These are phyloP conservation scores for Teunomyces atbi DNA, from an alignment of 805 yeast genomes.

Conservation along the genomic window DNA sequence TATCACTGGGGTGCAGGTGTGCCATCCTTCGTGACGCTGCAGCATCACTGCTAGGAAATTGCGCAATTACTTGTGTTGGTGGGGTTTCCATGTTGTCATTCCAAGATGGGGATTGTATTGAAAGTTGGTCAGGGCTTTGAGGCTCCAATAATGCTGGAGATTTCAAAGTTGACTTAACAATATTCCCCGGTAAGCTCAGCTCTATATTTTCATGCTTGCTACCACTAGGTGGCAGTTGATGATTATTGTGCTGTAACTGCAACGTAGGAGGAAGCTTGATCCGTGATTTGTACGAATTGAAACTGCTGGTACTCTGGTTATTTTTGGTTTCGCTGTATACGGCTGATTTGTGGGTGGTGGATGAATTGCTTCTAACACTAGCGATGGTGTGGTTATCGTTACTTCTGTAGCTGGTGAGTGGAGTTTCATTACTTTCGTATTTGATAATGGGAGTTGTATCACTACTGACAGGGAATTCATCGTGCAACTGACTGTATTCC, in stretches of 20 bases:
- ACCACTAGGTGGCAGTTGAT: background rate
- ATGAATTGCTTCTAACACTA: conserved; percentile 6
- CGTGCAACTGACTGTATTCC: background rate
- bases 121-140: conserved; percentile 1
- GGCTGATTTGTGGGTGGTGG: conserved; percentile 4
- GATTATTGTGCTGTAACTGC: conserved; percentile 15
- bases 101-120: conserved; percentile 3
- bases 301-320: conserved; percentile 22
- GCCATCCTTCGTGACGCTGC: conserved; percentile 1
- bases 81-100: conserved; percentile 8
- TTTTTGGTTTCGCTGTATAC: conserved; percentile 7
- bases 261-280: conserved; percentile 32
- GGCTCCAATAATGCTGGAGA: conserved; percentile 5
- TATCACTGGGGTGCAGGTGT: background rate
- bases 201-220: background rate
- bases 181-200: background rate
- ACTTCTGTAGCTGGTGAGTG: conserved; percentile 4
- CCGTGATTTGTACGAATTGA: conserved; percentile 29
- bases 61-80: conserved; percentile 7
- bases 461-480: background rate
- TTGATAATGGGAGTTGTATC: background rate
- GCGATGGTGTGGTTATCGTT: conserved; percentile 5
- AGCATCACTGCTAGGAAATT: conserved; percentile 3
- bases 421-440: background rate
- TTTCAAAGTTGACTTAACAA: conserved; percentile 2